These are phyloP conservation scores for Colletotrichum tamarilloi DNA, from an alignment of 2,329 filamentous ascomycete species.

Conservation along the genomic window DNA sequence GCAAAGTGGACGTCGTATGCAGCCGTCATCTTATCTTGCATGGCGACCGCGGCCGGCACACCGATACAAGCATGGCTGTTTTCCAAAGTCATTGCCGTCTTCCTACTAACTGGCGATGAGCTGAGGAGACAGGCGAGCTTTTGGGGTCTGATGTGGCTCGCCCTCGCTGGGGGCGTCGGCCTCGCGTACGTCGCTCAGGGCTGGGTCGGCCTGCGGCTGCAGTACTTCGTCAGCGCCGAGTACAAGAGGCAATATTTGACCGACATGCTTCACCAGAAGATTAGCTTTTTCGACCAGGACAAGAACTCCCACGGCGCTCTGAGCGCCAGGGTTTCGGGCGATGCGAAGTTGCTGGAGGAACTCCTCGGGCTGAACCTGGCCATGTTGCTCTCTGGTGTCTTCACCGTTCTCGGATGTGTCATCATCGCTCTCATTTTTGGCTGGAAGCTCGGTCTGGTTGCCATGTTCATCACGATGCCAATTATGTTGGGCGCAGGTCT, in stretches of 20 bases:
- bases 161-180: constrained; percentile 42
- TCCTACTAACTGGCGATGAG: constrained; percentile 37
- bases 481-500: constrained; percentile 48
- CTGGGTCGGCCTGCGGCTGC: constrained; percentile 36
- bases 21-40: constrained; percentile 39
- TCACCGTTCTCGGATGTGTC: constrained; percentile 44
- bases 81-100: constrained; percentile 41
- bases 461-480: constrained; percentile 49
- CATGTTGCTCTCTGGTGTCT: constrained; percentile 42
- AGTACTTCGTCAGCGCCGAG: constrained; percentile 34
- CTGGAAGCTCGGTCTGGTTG: constrained; percentile 52
- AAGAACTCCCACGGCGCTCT: constrained; percentile 43
- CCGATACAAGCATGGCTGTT: constrained; percentile 46
- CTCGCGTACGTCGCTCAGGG: constrained; percentile 42
- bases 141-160: constrained; percentile 47
- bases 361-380: constrained; percentile 46
- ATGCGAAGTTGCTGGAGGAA: constrained; percentile 47
- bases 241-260: constrained; percentile 42
- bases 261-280: constrained; percentile 43
- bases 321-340: constrained; percentile 41
- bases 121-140: constrained; percentile 37
- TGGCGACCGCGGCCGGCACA: constrained; percentile 41
- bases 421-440: constrained; percentile 45
- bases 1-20: constrained; percentile 41
- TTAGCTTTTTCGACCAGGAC: constrained; percentile 45